Conservation (phyloP, 495 filamentous ascomycete species). For the Penicillium bialowiezense region DNA sequence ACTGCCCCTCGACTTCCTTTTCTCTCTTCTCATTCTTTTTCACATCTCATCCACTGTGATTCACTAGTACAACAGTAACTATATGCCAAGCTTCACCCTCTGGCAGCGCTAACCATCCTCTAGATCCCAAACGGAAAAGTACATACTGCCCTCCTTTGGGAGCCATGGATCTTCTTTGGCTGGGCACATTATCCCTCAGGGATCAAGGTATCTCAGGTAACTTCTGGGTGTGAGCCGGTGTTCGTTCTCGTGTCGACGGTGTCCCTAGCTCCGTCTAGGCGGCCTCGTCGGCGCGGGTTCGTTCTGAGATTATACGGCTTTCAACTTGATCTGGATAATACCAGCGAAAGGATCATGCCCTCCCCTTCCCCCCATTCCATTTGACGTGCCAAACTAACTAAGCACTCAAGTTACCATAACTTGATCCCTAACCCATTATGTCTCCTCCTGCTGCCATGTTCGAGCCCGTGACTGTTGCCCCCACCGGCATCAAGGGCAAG, state of each 20-base stretch:
- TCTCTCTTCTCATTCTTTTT: conserved; percentile 4
- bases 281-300: conserved; percentile 36
- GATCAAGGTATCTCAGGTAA: conserved; percentile 67
- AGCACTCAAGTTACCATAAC: conserved; percentile 33
- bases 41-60: conserved; percentile 3
- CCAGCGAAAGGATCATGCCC: conserved; percentile 97
- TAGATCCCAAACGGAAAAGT: conserved; percentile 19
- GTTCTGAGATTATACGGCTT: conserved; percentile 93
- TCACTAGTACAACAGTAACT: conserved; percentile 22
- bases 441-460: conserved; percentile 67
- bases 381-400: conserved; percentile 31
- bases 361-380: conserved; percentile 33
- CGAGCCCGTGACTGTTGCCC: conserved; percentile 33
- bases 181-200: conserved; percentile 34
- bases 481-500: conserved; percentile 49
- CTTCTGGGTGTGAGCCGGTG: conserved; percentile 65
- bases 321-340: conserved; percentile 99
- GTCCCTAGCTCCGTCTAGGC: conserved; percentile 1
- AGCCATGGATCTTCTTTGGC: conserved; percentile 43
- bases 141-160: conserved; percentile 32
- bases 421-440: conserved; percentile 55
- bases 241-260: conserved; percentile 45
- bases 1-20: conserved; percentile 12
- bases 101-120: conserved; percentile 15
- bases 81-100: neutral